These are phyloP conservation scores for Noccaea caerulescens DNA, from an alignment of 345 rosid genomes.

Conservation along the genomic window DNA sequence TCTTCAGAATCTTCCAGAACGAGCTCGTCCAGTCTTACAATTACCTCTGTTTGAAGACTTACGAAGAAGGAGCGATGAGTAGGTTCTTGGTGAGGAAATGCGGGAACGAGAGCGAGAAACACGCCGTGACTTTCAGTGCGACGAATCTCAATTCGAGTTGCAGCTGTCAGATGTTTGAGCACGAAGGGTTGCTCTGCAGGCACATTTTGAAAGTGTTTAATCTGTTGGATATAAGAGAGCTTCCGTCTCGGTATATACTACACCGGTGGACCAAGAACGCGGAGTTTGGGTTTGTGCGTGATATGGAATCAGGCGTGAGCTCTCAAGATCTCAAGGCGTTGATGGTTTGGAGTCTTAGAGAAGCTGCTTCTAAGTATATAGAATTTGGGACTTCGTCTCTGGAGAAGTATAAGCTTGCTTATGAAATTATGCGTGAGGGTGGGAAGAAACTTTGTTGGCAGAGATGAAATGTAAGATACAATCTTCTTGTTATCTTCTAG, in stretches of 20 bases:
- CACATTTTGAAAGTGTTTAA: conserved; percentile 80
- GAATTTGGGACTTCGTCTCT: conserved; percentile 71
- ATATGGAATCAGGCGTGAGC: conserved; percentile 60
- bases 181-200: conserved; percentile 80
- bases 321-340: conserved; percentile 66
- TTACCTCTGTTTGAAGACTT: conserved; percentile 67
- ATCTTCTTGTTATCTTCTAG: not conserved
- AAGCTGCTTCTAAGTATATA: conserved; percentile 75
- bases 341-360: conserved; percentile 92
- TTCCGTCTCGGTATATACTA: conserved; percentile 72
- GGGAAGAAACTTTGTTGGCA: conserved; percentile 78
- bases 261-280: conserved; percentile 91
- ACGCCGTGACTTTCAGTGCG: conserved; percentile 66
- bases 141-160: conserved; percentile 69
- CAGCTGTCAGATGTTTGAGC: conserved; percentile 93
- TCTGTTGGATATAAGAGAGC: conserved; percentile 66
- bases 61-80: conserved; percentile 75
- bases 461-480: conserved; percentile 48
- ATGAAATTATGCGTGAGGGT: conserved; percentile 84
- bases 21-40: conserved; percentile 73
- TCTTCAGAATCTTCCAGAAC: conserved; percentile 78
- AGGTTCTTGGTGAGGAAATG: conserved; percentile 68
- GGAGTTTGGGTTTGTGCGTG: conserved; percentile 62
- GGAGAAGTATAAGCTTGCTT: conserved; percentile 79
- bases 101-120: conserved; percentile 74